Evolutionary conservation across 169 alveolate species (phyloP), one percentile per base, ranked within the genome.

Genomic region (Cryptosporidium bovis): DNA sequence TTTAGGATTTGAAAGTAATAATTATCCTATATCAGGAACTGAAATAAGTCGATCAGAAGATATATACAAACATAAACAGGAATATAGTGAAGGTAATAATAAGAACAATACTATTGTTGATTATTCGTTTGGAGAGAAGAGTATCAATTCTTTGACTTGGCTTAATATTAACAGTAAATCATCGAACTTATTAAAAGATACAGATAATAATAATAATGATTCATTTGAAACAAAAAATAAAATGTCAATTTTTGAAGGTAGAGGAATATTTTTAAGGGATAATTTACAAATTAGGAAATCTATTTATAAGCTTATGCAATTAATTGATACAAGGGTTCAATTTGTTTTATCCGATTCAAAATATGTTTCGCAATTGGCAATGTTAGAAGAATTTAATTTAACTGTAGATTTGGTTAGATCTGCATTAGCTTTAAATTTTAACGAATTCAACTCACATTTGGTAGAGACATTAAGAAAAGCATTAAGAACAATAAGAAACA

Each of bases 341-440:
- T 51, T 44, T 46, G 44, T 60, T 36, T 40, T 77, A 5, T 34
- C 69, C 1, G 87, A 62, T n/a, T 48, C 65, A 27, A 15, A 71
- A 31, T 53, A 40, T 15, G 36, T 77, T 24, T 56, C 77, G 0
- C 87, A 77, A 33, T 56, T 77, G 29, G 87, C 87, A 13, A 60
- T 56, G 18, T 44, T 77, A n/a, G 87, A 77, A 50, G 87, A 77
- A 60, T 77, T 77, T 60, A 60, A 29, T 60, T 56, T 77, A 5
- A 34, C 62, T 20, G 27, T 77, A 31, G 87, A 77, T 48, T 48
- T 77, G n/a, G 29, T 77, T 20, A 77, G 71, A 62, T 51, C 71
- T 15, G 51, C 64, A 8, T 46, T 62, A 18, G 3, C 71, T 40
- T 24, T 60, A 1, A 50, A 56, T 20, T 31, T 40, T 34, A 33